Percentiles rank a stretch among this genome's conserved stretches.
These are phyloP conservation scores for Verticillium nubilum DNA, from an alignment of 2,329 filamentous ascomycete species.

Conservation along the genomic window DNA sequence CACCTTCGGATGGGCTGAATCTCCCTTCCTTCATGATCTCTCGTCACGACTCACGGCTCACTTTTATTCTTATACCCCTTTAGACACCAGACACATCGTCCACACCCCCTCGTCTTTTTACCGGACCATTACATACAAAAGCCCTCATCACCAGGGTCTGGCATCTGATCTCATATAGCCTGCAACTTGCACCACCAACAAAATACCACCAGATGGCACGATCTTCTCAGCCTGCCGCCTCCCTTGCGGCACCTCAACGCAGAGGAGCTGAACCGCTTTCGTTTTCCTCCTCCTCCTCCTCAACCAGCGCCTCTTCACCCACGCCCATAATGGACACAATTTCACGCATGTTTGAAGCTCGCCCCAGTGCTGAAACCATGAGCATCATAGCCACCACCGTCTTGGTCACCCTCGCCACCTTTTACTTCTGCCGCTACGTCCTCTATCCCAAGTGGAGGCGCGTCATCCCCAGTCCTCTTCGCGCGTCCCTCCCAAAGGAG, in stretches of 20 bases:
- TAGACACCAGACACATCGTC: not conserved
- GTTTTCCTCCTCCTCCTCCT: not conserved
- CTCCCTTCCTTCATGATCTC: not conserved
- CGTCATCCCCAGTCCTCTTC: slow-evolving; percentile 39
- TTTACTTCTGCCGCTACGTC: slow-evolving; percentile 25
- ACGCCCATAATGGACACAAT: not conserved
- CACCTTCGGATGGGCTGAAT: not conserved
- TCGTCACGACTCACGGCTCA: not conserved
- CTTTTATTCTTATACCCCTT: not conserved
- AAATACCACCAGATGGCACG: not conserved
- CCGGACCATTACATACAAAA: not conserved
- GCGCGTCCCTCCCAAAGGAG: slow-evolving; percentile 29
- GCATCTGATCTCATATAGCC: not conserved
- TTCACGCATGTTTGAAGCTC: not conserved
- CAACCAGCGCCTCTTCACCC: not conserved
- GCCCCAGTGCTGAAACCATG: slow-evolving; percentile 12
- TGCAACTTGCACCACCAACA: not conserved
- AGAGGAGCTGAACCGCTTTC: not conserved
- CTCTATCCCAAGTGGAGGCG: slow-evolving; percentile 34
- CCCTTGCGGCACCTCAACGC: not conserved
- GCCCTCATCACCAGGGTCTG: not conserved
- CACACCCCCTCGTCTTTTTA: not conserved
- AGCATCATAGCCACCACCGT: slow-evolving; percentile 33
- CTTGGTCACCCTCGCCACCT: slow-evolving; percentile 32
- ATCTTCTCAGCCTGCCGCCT: not conserved